Percentiles rank a stretch among this genome's conserved stretches.
These are phyloP conservation scores for Paragyromitra xinjiangensis DNA, from an alignment of 495 filamentous ascomycete species.

Conservation along the genomic window DNA sequence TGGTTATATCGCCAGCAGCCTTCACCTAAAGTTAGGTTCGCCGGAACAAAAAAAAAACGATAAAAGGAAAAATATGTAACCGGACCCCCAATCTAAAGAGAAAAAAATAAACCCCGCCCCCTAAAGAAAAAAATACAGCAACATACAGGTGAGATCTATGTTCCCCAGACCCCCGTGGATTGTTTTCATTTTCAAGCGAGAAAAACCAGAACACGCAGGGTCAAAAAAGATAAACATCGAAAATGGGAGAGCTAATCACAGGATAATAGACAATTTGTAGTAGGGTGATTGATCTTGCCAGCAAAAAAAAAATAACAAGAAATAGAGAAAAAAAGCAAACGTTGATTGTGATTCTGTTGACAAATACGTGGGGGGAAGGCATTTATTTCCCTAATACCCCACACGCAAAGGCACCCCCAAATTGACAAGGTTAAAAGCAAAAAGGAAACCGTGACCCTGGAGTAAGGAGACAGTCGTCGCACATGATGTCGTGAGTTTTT, in stretches of 20 bases:
- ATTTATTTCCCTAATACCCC: constrained; percentile 18
- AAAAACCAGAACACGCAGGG: constrained; percentile 40
- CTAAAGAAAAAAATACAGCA: constrained; percentile 41
- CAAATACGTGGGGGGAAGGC: constrained; percentile 41
- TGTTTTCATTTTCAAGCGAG: constrained; percentile 51
- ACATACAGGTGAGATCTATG: constrained; percentile 54
- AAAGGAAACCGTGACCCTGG: constrained; percentile 53
- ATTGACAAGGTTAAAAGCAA: constrained; percentile 41
- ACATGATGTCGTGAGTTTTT: constrained; percentile 52
- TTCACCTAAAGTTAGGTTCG: constrained; percentile 28
- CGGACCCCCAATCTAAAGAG: constrained; percentile 55
- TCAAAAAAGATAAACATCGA: constrained; percentile 51
- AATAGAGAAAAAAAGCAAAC: constrained; percentile 44
- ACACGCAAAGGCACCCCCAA: constrained; percentile 23
- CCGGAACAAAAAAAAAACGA: constrained; percentile 48
- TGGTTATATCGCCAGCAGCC: constrained; percentile 43
- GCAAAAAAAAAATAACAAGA: constrained; percentile 36
- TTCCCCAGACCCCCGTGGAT: constrained; percentile 51
- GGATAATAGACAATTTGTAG: constrained; percentile 49
- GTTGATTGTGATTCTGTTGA: constrained; percentile 42
- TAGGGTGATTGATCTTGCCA: constrained; percentile 36
- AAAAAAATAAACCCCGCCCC: constrained; percentile 48
- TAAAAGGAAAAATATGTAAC: constrained; percentile 52
- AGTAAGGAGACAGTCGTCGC: constrained; percentile 52
- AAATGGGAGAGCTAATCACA: constrained; percentile 50